Conservation (phyloP, 352 stramenopile genomes). For the Globisporangium orthogonon region DNA sequence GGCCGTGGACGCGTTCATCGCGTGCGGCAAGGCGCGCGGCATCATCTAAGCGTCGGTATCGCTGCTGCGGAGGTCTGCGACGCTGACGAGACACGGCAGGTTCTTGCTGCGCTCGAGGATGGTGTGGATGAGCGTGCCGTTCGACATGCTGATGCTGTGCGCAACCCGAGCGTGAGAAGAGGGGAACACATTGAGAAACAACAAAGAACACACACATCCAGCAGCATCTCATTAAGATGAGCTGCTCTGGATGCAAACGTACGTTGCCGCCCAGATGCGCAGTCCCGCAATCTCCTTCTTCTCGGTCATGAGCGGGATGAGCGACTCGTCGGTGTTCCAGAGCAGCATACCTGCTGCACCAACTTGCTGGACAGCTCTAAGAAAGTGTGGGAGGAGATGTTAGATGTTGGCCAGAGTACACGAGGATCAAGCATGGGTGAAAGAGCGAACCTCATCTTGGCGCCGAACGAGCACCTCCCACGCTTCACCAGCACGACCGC, state of each 20-base stretch:
- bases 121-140: slow-evolving; percentile 34
- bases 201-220: no score
- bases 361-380: slow-evolving; percentile 40
- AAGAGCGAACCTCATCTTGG: slow-evolving; percentile 46
- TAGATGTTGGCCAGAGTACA: no score
- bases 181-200: slow-evolving; percentile 5
- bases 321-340: slow-evolving; percentile 55
- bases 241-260: slow-evolving; percentile 11
- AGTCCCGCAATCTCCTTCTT: slow-evolving; percentile 41
- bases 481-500: slow-evolving; percentile 66
- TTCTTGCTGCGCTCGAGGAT: slow-evolving; percentile 47
- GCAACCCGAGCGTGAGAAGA: slow-evolving; percentile 5
- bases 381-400: no score
- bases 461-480: slow-evolving; percentile 54
- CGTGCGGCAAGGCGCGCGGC: slow-evolving; percentile 79
- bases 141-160: slow-evolving; percentile 36
- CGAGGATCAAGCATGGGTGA: neutral
- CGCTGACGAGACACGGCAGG: slow-evolving; percentile 44
- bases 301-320: slow-evolving; percentile 60
- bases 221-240: neutral
- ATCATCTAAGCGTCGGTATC: slow-evolving; percentile 31
- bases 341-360: slow-evolving; percentile 56
- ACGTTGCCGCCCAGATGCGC: slow-evolving; percentile 60
- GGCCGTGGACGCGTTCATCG: slow-evolving; percentile 89
- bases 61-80: slow-evolving; percentile 9